Base-by-base conservation (phyloP, 148 eudicot species). In the Selenicereus undatus region DNA sequence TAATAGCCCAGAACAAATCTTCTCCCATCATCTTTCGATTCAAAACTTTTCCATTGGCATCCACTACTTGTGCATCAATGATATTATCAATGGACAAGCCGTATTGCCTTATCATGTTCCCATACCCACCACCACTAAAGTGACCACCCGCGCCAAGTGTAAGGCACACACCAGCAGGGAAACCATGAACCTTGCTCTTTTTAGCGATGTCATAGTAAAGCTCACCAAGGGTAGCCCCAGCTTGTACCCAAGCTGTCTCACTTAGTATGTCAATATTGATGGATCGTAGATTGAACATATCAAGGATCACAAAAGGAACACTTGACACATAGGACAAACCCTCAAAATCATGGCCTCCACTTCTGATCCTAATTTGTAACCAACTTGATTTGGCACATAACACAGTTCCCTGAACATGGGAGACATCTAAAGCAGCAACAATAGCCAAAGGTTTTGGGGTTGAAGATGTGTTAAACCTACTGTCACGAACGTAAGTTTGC, bases 261-360 rank as follows among this genome's bases (percentile, higher is more conserved):
- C 56, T 83, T 35, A 65, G 12, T 26, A 83, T 26, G 21, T 86
- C 81, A 51, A 86, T 16, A 27, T 71, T 54, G 10, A 86, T 76
- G 1, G 79, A 70, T 29, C 86, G 73, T 58, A 83, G 84, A 69
- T 81, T 83, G 71, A 83, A 83, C 88, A 83, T 81, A 82, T 83
- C 86, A 2, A 81, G 84, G 56, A 81, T 75, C 9, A 83, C 78
- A 64, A 86, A 86, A 0, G 86, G 84, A 8, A 21, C 82, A 48
- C 45, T 74, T 8, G 88, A 69, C 3, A 86, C 77, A 39, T 86
- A 86, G 0, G 88, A 86, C 42, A 86, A 35, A 16, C 88, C 88
- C 73, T 86, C 88, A 18, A 76, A 86, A 65, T 86, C 88, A 43
- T 86, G 88, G 1, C 88, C 88, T 3, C 88, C 88, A 39, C 88